phyloP scores from a whole-genome alignment of 1,139 yeast genomes.

The Hyphopichia pseudoburtonii region DNA sequence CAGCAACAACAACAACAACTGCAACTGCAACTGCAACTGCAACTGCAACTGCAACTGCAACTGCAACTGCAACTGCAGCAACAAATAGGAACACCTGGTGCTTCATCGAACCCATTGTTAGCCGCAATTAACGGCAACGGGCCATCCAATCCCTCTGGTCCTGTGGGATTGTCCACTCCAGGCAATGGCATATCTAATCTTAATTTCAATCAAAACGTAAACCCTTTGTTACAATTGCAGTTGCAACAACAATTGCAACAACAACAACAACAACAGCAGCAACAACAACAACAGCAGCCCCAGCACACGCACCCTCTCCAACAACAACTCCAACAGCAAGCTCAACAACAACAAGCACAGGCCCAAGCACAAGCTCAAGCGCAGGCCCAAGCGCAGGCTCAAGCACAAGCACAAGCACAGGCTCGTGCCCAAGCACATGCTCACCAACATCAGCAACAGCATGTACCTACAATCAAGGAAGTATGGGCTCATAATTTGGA shows the following conservation, averaged over 20 bases:
- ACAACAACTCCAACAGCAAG: constrained; percentile 15
- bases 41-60: constrained; percentile 17
- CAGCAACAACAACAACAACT: constrained; percentile 18
- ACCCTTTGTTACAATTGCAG: constrained; percentile 34
- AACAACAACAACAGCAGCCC: constrained; percentile 18
- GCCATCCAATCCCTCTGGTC: constrained; percentile 12
- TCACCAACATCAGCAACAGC: constrained; percentile 16
- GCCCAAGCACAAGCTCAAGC: constrained; percentile 11
- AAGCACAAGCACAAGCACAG: constrained; percentile 7
- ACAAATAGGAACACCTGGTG: constrained; percentile 20
- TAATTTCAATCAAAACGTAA: constrained; percentile 18
- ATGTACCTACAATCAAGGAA: constrained; percentile 51
- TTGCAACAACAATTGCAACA: constrained; percentile 24
- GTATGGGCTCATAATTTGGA: constrained; percentile 89
- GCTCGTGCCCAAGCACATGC: constrained; percentile 5
- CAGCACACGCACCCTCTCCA: constrained; percentile 11
- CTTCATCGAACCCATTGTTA: constrained; percentile 33
- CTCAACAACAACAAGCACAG: constrained; percentile 11
- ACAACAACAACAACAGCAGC: constrained; percentile 17
- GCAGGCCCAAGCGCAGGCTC: constrained; percentile 8
- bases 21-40: constrained; percentile 17
- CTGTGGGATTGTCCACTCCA: constrained; percentile 8
- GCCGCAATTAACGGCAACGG: constrained; percentile 37
- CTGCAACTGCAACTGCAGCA: constrained; percentile 15
- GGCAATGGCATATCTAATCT: constrained; percentile 1